These are phyloP conservation scores for Mycena vulgaris DNA, from an alignment of 768 basidiomycete genomes.

Conservation along the genomic window DNA sequence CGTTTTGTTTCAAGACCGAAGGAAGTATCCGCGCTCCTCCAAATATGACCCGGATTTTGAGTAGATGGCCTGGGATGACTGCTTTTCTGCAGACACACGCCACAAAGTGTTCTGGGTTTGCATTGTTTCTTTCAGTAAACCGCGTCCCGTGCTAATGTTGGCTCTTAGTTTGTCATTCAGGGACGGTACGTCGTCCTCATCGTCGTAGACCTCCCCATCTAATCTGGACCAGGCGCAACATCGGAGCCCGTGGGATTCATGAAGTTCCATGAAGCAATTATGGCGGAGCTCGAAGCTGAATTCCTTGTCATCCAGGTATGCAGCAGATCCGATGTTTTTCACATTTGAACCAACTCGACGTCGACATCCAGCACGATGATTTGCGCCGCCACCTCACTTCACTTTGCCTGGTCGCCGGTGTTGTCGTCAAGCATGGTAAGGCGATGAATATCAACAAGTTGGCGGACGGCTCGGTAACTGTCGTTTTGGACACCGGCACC, in stretches of 20 bases:
- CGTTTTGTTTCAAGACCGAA: constrained; percentile 12
- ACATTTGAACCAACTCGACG: not conserved
- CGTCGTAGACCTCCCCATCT: not conserved
- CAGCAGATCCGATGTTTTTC: too few species aligned
- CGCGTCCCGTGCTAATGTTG: too few species aligned
- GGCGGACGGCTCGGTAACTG: not conserved
- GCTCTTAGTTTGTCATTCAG: constrained; percentile 22
- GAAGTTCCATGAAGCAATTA: constrained; percentile 29
- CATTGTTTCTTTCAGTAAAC: not conserved
- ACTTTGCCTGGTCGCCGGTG: constrained; percentile 26
- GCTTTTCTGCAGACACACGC: constrained; percentile 8
- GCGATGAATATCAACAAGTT: not conserved
- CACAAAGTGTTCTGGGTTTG: constrained; percentile 22
- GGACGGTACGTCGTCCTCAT: constrained; percentile 5
- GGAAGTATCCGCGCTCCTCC: constrained; percentile 30
- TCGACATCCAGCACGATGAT: constrained; percentile 23
- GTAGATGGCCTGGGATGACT: constrained; percentile 26
- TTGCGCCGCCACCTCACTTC: constrained; percentile 14
- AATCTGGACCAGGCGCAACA: not conserved
- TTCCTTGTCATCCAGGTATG: constrained; percentile 29
- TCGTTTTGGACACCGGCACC: constrained; percentile 9
- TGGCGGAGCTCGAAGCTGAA: constrained; percentile 26
- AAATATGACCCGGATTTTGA: constrained; percentile 31
- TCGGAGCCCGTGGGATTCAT: constrained; percentile 25
- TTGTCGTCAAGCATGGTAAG: constrained; percentile 7